Evolutionary conservation across 2,329 filamentous ascomycete genomes (phyloP), one percentile per base, ranked within the genome.

Genomic region (Curvularia eragrostidis): DNA sequence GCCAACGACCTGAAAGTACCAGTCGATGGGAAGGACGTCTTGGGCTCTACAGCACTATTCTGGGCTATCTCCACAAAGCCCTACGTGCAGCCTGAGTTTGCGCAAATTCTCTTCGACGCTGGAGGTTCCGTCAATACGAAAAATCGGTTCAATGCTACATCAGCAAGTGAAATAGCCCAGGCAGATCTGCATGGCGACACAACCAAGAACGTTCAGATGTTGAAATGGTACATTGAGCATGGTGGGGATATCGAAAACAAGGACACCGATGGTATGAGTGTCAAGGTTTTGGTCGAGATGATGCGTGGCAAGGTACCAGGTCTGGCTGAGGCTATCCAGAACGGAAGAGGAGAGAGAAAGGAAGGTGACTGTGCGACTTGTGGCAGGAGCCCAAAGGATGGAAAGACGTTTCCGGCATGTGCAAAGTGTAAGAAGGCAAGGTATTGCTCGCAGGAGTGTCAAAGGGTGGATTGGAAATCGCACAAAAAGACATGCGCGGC

Each of bases 151-250:
- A 54, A 58, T 7, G 51, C 30, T 13, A 64, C 63, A 3, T 19
- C 61, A 7, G 63, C 49, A 10, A 46, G 41, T 10, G 64, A 67
- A 8, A 65, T 65, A 21, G 54, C 53, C 1, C 58, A 64, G 26
- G 64, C 56, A 12, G 56, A 63, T 36, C 36, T 65, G 2, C 38
- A 62, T 15, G 58, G 59, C 7, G 54, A 61, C 23, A 58, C 59
- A 18, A 44, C 12, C 21, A 51, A 49, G 26, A 62, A 57, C 42
- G 58, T 62, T 30, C 53, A 51, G 23, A 65, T 64, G 62, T 43
- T 67, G 42, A 52, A 44, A 51, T 67, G 63, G 64, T 66, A 54
- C 32, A 42, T 65, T 4, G 44, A 59, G 48, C 63, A 67, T 44
- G 64, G 64, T 3, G 63, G 64, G 1, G 61, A 67, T 44, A 56